Evolutionary conservation across 1,139 yeast species (phyloP).

Genomic region (Kurtzmaniella quercitrusa): DNA sequence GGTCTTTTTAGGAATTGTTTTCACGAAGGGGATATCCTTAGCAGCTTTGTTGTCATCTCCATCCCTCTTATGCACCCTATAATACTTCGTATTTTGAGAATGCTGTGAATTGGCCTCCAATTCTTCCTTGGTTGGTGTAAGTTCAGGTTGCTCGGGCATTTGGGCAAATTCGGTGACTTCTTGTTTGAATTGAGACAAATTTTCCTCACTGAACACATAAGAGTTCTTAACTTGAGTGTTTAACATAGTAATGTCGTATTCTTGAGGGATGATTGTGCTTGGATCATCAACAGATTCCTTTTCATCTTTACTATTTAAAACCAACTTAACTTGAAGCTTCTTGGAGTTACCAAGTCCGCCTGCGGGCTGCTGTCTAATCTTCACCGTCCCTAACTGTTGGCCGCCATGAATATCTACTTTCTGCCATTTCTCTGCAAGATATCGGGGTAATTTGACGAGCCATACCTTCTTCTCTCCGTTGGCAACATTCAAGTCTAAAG

Average conservation of each 20-base stretch:
- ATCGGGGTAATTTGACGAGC: conserved; percentile 88
- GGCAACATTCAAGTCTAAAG: conserved; percentile 57
- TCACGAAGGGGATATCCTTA: conserved; percentile 65
- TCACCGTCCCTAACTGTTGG: conserved; percentile 75
- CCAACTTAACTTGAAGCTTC: conserved; percentile 55
- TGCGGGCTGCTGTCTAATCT: conserved; percentile 45
- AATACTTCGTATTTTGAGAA: conserved; percentile 19
- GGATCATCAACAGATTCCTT: conserved; percentile 17
- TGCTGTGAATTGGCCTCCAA: conserved; percentile 14
- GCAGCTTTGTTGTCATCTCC: conserved; percentile 8
- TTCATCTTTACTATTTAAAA: conserved; percentile 41
- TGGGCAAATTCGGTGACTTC: conserved; percentile 47
- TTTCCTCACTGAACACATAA: conserved; percentile 87
- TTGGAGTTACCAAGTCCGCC: conserved; percentile 26
- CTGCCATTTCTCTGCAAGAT: conserved; percentile 79
- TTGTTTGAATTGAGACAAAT: conserved; percentile 63
- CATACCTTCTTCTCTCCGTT: conserved; percentile 69
- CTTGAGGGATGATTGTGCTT: conserved; percentile 58
- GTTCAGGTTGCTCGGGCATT: conserved; percentile 46
- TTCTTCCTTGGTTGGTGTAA: conserved; percentile 32
- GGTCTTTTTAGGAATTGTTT: conserved; percentile 83
- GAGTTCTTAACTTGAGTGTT: conserved; percentile 81
- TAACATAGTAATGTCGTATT: conserved; percentile 74
- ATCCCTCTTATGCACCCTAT: conserved; percentile 23
- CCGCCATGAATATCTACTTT: conserved; percentile 61